Evolutionary conservation across 192 early-diverging fungal species (phyloP), one percentile per base, ranked within the genome.

Genomic region (Cetraspora pellucida): DNA sequence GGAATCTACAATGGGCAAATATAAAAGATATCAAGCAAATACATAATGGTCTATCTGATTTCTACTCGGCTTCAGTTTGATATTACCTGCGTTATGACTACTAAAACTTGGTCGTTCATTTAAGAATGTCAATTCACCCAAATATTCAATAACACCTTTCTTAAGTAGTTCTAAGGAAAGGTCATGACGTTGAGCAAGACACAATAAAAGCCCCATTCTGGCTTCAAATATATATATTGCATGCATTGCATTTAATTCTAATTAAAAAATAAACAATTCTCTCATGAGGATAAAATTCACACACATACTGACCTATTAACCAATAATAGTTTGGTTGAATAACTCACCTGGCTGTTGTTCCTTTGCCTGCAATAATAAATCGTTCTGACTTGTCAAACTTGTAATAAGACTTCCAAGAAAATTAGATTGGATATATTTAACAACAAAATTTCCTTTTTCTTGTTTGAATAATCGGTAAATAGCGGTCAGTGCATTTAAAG

Each of bases 121-220:
- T 19, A 96, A 55, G 78, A 93, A 92, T n/a, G 85, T 77, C 77
- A 89, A 90, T 67, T 93, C 89, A 9, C 86, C 80, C 46, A 98
- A 84, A 44, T 86, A 85, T 52, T 97, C 96, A 21, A 97, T 79
- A 23, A 95, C 80, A 14, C 93, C 93, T 80, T 88, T 88, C 44
- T 95, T 92, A 23, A 96, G 65, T 43, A 98, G 82, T 73, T 88
- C 86, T 63, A 93, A 89, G 0, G 95, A 89, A 19, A 95, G 95
- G 25, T 93, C 92, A 11, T 81, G 77, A 10, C 84, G 83, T 79
- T 91, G 89, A 3, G 93, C 87, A 49, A 98, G 80, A n/a, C 94
- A 88, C 63, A 94, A 78, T 72, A 98, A 89, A 30, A 98, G 85
- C 0, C 88, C 80, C 87, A 96, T 89, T 84, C 95, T 94, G 9